These are phyloP conservation scores for Ceriops tagal DNA, from an alignment of 345 rosid genomes.

Conservation along the genomic window DNA sequence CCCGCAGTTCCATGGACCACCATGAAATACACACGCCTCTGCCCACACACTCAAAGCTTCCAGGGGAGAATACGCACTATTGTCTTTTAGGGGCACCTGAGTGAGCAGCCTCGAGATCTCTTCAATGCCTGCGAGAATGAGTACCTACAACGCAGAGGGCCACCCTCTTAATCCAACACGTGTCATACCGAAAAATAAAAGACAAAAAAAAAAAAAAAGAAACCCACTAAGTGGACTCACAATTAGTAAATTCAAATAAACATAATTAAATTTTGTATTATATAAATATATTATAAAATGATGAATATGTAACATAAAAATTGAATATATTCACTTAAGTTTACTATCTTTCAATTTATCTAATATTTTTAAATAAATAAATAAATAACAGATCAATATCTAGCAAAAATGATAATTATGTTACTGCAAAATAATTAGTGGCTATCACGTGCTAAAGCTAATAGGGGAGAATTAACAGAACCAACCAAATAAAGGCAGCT, in stretches of 20 bases:
- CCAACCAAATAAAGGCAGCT: constrained; percentile 30
- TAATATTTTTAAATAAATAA: too few species aligned
- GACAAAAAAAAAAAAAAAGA: too few species aligned
- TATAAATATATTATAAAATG: too few species aligned
- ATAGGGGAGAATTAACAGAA: constrained; percentile 8
- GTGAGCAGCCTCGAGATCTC: constrained; percentile 14
- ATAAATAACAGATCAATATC: too few species aligned
- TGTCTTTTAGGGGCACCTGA: constrained; percentile 41
- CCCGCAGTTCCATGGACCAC: constrained; percentile 2
- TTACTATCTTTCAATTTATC: too few species aligned
- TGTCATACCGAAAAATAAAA: constrained; percentile 5
- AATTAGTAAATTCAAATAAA: too few species aligned
- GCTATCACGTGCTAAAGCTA: constrained; percentile 54
- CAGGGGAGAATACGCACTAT: constrained; percentile 5
- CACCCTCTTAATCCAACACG: constrained; percentile 16
- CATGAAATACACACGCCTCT: not conserved
- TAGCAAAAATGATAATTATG: not conserved
- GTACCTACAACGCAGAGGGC: constrained; percentile 14
- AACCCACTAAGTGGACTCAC: too few species aligned
- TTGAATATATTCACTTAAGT: too few species aligned
- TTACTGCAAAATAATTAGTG: constrained; percentile 11
- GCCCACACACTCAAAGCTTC: not conserved
- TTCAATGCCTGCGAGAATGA: constrained; percentile 22
- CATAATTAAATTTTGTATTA: too few species aligned
- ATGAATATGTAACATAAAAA: too few species aligned